Base-by-base conservation (phyloP, 495 filamentous ascomycete genomes). In the Xylaria nigripes region DNA sequence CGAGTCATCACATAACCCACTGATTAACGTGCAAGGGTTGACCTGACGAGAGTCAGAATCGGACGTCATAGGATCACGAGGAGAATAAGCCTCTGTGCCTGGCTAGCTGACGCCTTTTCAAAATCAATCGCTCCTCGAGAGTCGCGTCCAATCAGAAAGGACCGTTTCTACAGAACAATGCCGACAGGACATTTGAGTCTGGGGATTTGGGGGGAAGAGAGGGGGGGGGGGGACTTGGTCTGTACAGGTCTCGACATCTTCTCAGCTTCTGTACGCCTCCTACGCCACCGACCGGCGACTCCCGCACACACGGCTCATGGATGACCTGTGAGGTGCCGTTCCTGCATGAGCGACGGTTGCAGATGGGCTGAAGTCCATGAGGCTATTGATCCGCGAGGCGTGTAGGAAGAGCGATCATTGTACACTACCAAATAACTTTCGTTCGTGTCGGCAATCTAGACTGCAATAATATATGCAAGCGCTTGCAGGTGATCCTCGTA, bases 391-490 rank as follows among this genome's bases (percentile, higher is more conserved):
- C 32, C 32, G 32, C 15, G 32, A 36, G 32, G 32, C 32, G 32
- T 36, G 4, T 36, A 12, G 32, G 32, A 36, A 36, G 10, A 13
- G 2, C 15, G 8, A 36, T 36, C 32, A 12, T 15, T 15, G 32
- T 36, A 36, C 32, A 36, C 15, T 27, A 19, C 18, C 32, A 13
- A 32, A 41, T 36, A 3, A 25, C 21, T 19, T 2, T 23, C 15
- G n/a, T n/a, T 18, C n/a, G 32, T 27, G 34, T 47, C 22, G 23
- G 22, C 51, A 25, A 21, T 54, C 51, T 54, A 48, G 51, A 48
- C 22, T 48, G 34, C 51, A 48, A 54, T 47, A 54, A 32, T 38
- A 53, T 29, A 53, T 53, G 51, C 43, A 53, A 38, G 36, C 25
- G 36, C 32, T 43, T 48, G 44, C 30, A 24, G 34, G n/a, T 40